Evolutionary conservation across 305 asterid species (phyloP), one percentile per base, ranked within the genome.

Genomic region (Fraxinus nigra): DNA sequence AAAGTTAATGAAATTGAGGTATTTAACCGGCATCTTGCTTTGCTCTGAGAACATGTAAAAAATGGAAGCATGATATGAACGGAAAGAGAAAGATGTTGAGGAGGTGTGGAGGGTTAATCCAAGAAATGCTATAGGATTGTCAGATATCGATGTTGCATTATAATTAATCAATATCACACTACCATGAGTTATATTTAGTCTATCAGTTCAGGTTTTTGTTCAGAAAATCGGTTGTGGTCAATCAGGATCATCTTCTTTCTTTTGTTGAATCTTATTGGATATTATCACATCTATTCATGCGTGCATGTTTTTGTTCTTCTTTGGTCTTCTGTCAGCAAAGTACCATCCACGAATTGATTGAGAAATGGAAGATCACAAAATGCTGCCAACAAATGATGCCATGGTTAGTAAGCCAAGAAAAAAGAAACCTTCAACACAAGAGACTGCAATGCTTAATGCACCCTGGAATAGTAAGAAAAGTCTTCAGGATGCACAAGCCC

Each of bases 291-390:
- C 67, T 18, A 20, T 43, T 51, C 16, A 35, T 74, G 10, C 16
- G 35, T 30, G 30, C 40, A 16, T 7, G 7, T 7, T 72, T 74
- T 69, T 24, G 16, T 14, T 76, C 32, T 26, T 70, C 77, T n/a
- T 40, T 35, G 14, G 61, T 38, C 43, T 75, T 76, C 37, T 10
- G 16, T 8, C 81, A 54, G 78, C 14, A 14, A 72, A 73, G 78
- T 65, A n/a, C 80, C 70, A 26, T 48, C 67, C 69, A 35, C 38
- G 32, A 80, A 40, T 73, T 37, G 78, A 46, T 83, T n/a, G 26
- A 79, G 77, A 80, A 74, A 89, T 90, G 93, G 94, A 90, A 85
- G 93, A 87, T 76, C 93, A 84, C 77, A 92, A 88, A 69, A 86
- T 87, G 83, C 51, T 79, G 59, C 67, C 84, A 1, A 70, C 76